Evolutionary conservation across 495 filamentous ascomycete species (phyloP), one percentile per base, ranked within the genome.

Genomic region (Aspergillus ostianus): DNA sequence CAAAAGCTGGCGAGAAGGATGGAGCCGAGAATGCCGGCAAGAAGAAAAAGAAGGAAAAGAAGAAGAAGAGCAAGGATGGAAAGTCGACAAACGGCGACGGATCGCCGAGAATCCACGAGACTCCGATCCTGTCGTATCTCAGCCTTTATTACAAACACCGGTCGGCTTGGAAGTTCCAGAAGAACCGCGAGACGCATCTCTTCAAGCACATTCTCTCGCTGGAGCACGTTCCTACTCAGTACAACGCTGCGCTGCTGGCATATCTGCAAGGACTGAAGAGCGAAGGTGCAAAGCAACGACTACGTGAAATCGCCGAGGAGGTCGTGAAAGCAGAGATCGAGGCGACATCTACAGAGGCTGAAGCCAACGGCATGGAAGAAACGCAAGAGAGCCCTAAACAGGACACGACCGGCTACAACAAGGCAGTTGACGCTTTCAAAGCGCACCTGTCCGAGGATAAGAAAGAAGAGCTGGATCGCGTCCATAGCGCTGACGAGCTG

Each of bases 91-190:
- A 21, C 13, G 36, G 44, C n/a, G 32, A 44, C 41, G 52, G 53
- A 8, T 52, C 63, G 6, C 32, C 53, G 27, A 60, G 62, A 46
- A 61, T 67, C 21, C 66, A 73, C 55, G 72, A 84, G 64, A 80
- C 83, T 49, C 84, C 86, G 6, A 85, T 90, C 57, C 82, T 95
- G 44, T 77, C 74, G 20, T 96, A 96, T 70, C 79, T 97, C 20
- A 80, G 77, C 23, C 80, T 82, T 68, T 93, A 90, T 81, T 76
- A 87, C 69, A 82, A 80, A 47, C 78, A 84, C 50, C 85, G 83
- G 47, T 72, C 79, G 0, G 77, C 73, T 44, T 97, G 92, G 92
- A 97, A 96, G 72, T 97, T 97, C 77, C 93, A 93, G 77, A 97
- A 97, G 77, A 88, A 87, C 56, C 83, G 89, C 67, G 91, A 96